Evolutionary conservation across 2,329 filamentous ascomycete species (phyloP).

Genomic region (Cladophialophora immunda): DNA sequence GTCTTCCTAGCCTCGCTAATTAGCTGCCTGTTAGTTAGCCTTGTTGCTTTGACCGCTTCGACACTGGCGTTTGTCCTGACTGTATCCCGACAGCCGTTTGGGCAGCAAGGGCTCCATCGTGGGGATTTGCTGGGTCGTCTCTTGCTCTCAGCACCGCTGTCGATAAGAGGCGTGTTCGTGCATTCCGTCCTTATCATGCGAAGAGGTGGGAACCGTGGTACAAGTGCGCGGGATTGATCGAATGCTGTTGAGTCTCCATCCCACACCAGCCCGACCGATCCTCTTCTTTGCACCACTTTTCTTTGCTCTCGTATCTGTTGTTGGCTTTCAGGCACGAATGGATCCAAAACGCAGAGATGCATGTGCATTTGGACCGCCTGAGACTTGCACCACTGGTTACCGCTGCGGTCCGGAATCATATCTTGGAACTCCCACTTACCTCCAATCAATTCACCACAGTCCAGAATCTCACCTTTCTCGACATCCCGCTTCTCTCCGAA

Average conservation of each 20-base stretch:
- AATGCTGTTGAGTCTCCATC: background rate
- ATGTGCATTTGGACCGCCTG: constrained; percentile 23
- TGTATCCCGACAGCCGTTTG: constrained; percentile 1
- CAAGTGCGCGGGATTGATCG: constrained; percentile 1
- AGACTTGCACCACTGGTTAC: constrained; percentile 10
- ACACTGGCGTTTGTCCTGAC: background rate
- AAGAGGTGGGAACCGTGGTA: constrained; percentile 1
- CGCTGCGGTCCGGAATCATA: constrained; percentile 8
- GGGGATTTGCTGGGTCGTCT: background rate
- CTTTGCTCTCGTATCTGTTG: background rate
- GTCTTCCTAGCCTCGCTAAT: constrained; percentile 3
- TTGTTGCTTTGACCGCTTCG: constrained; percentile 20
- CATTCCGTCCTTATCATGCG: background rate
- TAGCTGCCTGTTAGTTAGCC: constrained; percentile 1
- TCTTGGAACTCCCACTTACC: constrained; percentile 14
- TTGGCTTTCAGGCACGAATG: background rate
- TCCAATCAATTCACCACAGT: constrained; percentile 12
- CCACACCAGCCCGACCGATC: background rate
- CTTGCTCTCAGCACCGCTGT: background rate
- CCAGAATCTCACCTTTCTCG: constrained; percentile 14
- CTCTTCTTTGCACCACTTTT: background rate
- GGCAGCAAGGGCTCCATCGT: background rate
- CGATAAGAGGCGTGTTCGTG: background rate
- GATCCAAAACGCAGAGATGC: background rate
- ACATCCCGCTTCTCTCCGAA: constrained; percentile 23